These are phyloP conservation scores for Eucalyptus brandiana DNA, from an alignment of 345 rosid genomes.

Conservation along the genomic window DNA sequence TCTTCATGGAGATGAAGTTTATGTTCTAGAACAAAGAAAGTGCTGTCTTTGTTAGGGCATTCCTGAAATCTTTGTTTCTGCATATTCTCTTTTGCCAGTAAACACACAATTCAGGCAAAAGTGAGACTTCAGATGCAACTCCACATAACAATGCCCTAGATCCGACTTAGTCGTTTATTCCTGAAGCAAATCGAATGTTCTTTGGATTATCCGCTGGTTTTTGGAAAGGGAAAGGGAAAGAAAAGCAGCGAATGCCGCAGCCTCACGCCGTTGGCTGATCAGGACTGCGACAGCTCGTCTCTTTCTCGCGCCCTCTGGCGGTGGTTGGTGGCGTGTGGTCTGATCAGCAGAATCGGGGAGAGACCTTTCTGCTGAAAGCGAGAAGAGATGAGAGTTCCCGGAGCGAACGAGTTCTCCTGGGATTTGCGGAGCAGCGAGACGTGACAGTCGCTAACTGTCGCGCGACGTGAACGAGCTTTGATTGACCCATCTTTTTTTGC, in stretches of 20 bases:
- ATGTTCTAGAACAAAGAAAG: conserved; percentile 18
- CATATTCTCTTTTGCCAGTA: neutral
- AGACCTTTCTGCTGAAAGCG: too few relatives aligned
- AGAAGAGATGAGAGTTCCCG: too few relatives aligned
- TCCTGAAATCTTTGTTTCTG: neutral
- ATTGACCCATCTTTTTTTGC: neutral
- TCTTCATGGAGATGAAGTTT: conserved; percentile 42
- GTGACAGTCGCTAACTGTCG: neutral
- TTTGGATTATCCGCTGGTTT: neutral
- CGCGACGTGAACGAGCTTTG: too few relatives aligned
- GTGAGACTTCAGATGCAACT: neutral
- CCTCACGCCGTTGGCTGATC: neutral
- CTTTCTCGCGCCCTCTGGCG: neutral
- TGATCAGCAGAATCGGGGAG: neutral
- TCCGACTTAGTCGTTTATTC: neutral
- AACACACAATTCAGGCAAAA: neutral
- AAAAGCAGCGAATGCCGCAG: neutral
- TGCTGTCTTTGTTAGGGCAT: neutral
- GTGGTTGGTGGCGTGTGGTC: neutral
- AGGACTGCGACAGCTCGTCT: neutral
- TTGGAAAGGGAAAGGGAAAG: neutral
- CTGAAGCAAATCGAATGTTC: neutral
- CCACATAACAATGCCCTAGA: neutral
- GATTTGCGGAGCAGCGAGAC: neutral
- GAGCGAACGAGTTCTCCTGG: too few relatives aligned